Evolutionary conservation across 148 eudicot species (phyloP).

Genomic region (Cornus kousa): DNA sequence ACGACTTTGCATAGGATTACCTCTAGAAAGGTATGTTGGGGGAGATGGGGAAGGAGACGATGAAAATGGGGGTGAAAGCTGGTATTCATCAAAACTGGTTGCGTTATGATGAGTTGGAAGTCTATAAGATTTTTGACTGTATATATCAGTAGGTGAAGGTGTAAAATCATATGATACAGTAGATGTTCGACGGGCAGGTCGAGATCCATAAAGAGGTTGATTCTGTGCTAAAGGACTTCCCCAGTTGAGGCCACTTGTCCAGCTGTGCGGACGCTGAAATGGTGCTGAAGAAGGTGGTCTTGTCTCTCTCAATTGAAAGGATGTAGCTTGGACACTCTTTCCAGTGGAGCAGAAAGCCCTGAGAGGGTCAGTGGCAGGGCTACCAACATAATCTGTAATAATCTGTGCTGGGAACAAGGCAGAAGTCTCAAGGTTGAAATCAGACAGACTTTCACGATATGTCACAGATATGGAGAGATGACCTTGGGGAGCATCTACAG

Average conservation of each 20-base stretch:
- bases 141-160: constrained; percentile 45
- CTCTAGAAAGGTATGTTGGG: constrained; percentile 50
- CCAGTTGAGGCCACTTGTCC: constrained; percentile 73
- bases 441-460: constrained; percentile 65
- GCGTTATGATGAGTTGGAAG: constrained; percentile 38
- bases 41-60: constrained; percentile 81
- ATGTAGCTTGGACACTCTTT: constrained; percentile 37
- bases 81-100: constrained; percentile 60
- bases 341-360: constrained; percentile 68
- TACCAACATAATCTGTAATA: constrained; percentile 91
- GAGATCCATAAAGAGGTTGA: constrained; percentile 51
- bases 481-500: constrained; percentile 83
- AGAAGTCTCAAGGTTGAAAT: constrained; percentile 60
- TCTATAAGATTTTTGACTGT: constrained; percentile 49
- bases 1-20: constrained; percentile 52
- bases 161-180: constrained; percentile 41
- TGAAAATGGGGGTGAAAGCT: constrained; percentile 90
- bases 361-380: constrained; percentile 85
- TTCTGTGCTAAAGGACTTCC: constrained; percentile 37
- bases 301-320: constrained; percentile 49
- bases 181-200: constrained; percentile 46
- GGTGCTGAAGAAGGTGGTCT: constrained; percentile 45
- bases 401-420: constrained; percentile 75
- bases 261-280: constrained; percentile 82
- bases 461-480: constrained; percentile 67